Percentiles rank a stretch among this genome's conserved stretches.
phyloP scores from a whole-genome alignment of 1,284 basidiomycete genomes.

The Ganoderma boninense region DNA sequence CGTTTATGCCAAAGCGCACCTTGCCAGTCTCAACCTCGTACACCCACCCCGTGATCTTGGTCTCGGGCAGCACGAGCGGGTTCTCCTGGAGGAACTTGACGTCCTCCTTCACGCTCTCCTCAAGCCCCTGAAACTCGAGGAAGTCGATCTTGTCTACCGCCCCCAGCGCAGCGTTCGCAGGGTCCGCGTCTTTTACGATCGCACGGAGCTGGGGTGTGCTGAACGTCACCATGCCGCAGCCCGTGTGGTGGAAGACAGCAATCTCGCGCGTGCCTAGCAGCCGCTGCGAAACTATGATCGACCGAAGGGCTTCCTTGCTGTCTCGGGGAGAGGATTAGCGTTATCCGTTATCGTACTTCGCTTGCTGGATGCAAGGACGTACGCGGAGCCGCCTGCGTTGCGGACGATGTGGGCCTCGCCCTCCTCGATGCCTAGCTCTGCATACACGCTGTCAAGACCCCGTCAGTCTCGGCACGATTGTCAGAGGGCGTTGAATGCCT shows the following conservation, averaged over 20 bases:
- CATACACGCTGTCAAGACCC: constrained; percentile 53
- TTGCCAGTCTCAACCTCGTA: constrained; percentile 70
- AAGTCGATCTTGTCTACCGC: constrained; percentile 65
- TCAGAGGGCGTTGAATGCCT: constrained; percentile 18
- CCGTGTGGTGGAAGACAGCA: constrained; percentile 72
- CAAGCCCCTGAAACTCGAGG: constrained; percentile 61
- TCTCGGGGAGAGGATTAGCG: not conserved
- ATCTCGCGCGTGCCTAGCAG: constrained; percentile 73
- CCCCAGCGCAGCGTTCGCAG: constrained; percentile 45
- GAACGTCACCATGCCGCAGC: constrained; percentile 75
- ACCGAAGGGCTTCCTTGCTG: constrained; percentile 70
- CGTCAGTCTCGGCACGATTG: constrained; percentile 4
- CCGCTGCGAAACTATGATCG: constrained; percentile 72
- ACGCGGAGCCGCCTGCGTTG: constrained; percentile 73
- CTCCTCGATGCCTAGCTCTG: constrained; percentile 65
- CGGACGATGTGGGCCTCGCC: constrained; percentile 77
- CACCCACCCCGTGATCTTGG: constrained; percentile 69
- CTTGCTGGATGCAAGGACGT: constrained; percentile 36
- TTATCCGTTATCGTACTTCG: not conserved
- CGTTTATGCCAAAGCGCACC: constrained; percentile 43
- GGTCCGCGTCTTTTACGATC: constrained; percentile 57
- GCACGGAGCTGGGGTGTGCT: constrained; percentile 57
- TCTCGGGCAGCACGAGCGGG: constrained; percentile 62
- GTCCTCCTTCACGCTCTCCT: constrained; percentile 63
- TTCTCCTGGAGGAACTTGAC: constrained; percentile 62